A percentile compares a stretch with the other conserved stretches of the same genome.
Conservation (phyloP, 1,284 basidiomycete genomes). For the Ustilago hordei region DNA sequence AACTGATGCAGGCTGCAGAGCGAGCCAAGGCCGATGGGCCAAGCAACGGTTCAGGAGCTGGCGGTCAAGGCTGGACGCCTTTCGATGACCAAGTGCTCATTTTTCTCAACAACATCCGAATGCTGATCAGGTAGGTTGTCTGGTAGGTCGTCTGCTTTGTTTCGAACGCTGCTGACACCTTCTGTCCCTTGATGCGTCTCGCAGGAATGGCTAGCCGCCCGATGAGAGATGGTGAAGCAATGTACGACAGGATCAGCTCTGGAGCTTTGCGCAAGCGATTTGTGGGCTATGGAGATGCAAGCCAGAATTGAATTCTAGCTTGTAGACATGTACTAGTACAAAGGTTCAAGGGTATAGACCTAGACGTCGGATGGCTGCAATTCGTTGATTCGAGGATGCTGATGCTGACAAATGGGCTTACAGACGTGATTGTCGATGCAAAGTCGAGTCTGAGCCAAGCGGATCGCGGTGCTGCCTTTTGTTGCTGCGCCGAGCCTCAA, state of each 20-base stretch:
- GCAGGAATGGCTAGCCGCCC: slow-evolving; percentile 19
- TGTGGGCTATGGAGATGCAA: not conserved
- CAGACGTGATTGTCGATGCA: slow-evolving; percentile 9
- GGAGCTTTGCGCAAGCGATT: not conserved
- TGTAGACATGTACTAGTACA: slow-evolving; percentile 5
- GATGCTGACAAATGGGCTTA: not conserved
- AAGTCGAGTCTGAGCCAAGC: not conserved
- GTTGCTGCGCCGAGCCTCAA: slow-evolving; percentile 22
- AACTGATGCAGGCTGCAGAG: slow-evolving; percentile 71
- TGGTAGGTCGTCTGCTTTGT: too few species aligned
- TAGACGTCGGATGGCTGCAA: not conserved
- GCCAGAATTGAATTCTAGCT: not conserved
- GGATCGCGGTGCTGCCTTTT: not conserved
- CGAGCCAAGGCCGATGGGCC: slow-evolving; percentile 27
- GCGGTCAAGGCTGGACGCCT: slow-evolving; percentile 58
- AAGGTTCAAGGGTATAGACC: not conserved
- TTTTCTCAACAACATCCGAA: slow-evolving; percentile 66
- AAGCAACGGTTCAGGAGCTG: slow-evolving; percentile 13
- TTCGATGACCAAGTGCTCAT: slow-evolving; percentile 64
- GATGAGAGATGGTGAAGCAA: slow-evolving; percentile 23
- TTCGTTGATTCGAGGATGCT: not conserved
- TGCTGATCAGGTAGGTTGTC: slow-evolving; percentile 59
- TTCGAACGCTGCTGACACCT: not conserved
- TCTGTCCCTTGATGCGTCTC: not conserved
- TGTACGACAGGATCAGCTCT: not conserved